Base-by-base conservation (phyloP, 1,284 basidiomycete species). In the Cutaneotrichosporon sp. region DNA sequence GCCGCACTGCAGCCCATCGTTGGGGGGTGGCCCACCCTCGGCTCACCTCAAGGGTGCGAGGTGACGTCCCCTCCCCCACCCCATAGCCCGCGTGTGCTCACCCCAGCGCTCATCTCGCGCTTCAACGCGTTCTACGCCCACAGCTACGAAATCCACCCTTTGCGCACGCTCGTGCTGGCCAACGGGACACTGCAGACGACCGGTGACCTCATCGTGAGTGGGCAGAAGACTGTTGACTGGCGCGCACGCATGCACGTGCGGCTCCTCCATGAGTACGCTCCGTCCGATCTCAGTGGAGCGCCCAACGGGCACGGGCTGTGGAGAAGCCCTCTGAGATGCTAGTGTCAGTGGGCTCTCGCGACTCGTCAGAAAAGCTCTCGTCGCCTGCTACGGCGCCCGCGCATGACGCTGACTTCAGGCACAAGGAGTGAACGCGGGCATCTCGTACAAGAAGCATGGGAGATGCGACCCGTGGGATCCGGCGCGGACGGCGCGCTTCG, bases 401-500 rank as follows among this genome's bases (percentile, higher is more conserved):
- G n/a, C 13, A 25, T 50, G 25, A 50, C 18, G 24, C 51, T 58
- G 25, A 56, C 54, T 13, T 16, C 59, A 72, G 70, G 90, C 91
- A 1, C 90, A 92, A 78, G 67, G 84, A 14, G 81, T 85, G 18
- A 87, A 91, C 76, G 86, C 84, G 62, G 74, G 81, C 10, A 59
- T 67, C 31, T 51, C 62, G 34, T 45, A 25, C 60, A 62, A 13
- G 58, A 24, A 54, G 25, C n/a, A 27, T 24, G 33, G 33, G 31
- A 16, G 10, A 24, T n/a, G 16, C 7, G 20, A 25, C 8, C 22
- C 46, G 22, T 93, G 89, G 75, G 90, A 94, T 76, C 71, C 85
- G 24, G 73, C 80, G 34, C 86, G 92, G n/a, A 94, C 91, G 0
- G 72, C 88, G 29, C 87, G 91, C 29, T 95, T 94, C 81, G 90